Percentiles rank a stretch among this genome's conserved stretches.
These are phyloP conservation scores for Trametes versicolor DNA, from an alignment of 1,284 basidiomycete genomes.

Conservation along the genomic window DNA sequence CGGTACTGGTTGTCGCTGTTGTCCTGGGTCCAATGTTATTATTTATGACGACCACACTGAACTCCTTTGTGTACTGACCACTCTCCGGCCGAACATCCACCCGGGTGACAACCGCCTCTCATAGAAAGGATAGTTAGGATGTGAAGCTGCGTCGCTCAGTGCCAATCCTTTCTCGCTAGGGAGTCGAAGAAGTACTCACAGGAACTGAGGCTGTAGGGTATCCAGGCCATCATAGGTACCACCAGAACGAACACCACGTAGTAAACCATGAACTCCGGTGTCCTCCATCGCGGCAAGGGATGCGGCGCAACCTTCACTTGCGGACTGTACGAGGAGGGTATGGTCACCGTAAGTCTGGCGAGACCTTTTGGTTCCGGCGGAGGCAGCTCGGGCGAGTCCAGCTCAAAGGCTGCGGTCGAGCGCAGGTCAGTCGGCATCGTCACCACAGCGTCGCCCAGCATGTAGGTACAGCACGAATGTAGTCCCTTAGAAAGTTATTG, in stretches of 20 bases:
- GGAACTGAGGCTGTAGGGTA: conserved; percentile 81
- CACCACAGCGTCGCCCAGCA: conserved; percentile 40
- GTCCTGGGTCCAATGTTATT: conserved; percentile 60
- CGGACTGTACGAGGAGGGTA: conserved; percentile 50
- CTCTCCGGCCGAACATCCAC: conserved; percentile 73
- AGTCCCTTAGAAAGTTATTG: not conserved
- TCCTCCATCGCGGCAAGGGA: conserved; percentile 74
- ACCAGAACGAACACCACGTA: conserved; percentile 68
- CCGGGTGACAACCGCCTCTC: conserved; percentile 67
- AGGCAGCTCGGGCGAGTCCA: conserved; percentile 30
- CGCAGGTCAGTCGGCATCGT: conserved; percentile 46
- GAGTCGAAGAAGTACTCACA: conserved; percentile 56
- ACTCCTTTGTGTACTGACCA: conserved; percentile 57
- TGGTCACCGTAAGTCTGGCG: conserved; percentile 57
- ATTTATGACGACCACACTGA: not conserved
- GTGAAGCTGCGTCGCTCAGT: conserved; percentile 56
- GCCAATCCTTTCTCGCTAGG: not conserved
- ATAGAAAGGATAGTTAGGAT: conserved; percentile 81
- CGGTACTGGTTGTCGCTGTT: conserved; percentile 90
- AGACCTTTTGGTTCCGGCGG: conserved; percentile 44
- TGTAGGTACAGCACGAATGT: conserved; percentile 14
- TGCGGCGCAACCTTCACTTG: conserved; percentile 35
- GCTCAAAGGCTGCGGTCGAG: conserved; percentile 35
- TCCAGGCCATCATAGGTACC: conserved; percentile 83
- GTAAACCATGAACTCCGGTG: conserved; percentile 88